Conservation (phyloP, 139 green algal species). For the Tetraselmis chui region DNA sequence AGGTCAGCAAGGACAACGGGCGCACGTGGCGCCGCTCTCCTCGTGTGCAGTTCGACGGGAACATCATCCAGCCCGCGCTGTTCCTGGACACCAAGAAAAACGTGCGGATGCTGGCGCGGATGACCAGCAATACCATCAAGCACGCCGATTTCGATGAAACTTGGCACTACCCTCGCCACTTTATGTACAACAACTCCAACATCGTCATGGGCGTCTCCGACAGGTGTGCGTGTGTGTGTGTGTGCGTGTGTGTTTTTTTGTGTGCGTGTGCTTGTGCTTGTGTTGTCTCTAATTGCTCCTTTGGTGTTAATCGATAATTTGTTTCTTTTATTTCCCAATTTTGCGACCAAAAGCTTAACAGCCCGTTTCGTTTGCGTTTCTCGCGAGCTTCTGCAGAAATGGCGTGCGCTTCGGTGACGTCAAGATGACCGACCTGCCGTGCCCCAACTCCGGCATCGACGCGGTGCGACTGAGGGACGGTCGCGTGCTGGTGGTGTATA, state of each 20-base stretch:
- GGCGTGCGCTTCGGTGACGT: neutral
- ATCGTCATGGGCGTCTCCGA: neutral
- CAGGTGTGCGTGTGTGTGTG: no score
- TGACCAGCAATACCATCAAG: neutral
- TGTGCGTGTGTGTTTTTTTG: no score
- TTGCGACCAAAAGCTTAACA: no score
- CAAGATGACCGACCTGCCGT: neutral
- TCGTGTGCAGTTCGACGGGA: neutral
- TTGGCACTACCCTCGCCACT: neutral
- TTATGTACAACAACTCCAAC: neutral
- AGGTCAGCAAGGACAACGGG: neutral
- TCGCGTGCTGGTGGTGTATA: conserved; percentile 13
- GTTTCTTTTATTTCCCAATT: neutral
- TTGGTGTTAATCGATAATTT: no score
- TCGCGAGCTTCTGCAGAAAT: no score
- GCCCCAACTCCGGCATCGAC: conserved; percentile 19
- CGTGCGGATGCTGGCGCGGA: conserved; percentile 10
- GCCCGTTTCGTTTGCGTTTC: no score
- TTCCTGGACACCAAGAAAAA: conserved; percentile 2
- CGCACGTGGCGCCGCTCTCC: neutral
- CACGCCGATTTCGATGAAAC: neutral
- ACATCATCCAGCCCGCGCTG: conserved; percentile 16
- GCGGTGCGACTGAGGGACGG: conserved; percentile 15
- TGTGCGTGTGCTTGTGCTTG: no score
- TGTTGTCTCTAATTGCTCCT: no score